Evolutionary conservation across 176 grass and related monocot species (phyloP).

Genomic region (Alopecurus myosuroides): DNA sequence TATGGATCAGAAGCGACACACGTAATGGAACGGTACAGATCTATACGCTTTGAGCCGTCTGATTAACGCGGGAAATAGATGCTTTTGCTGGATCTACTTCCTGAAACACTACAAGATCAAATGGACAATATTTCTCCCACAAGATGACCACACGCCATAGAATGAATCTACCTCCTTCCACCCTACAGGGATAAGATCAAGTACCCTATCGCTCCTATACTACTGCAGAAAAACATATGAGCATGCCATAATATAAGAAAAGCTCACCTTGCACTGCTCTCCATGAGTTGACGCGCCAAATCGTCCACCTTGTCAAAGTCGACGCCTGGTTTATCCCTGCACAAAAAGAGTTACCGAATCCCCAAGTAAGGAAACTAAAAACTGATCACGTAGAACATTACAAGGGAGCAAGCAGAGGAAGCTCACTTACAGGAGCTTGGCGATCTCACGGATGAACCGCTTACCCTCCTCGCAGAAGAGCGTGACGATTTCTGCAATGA

Average conservation of each 20-base stretch:
- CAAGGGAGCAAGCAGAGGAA: background rate
- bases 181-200: too few relatives aligned
- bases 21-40: background rate
- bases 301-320: conserved; percentile 47
- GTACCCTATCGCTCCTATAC: background rate
- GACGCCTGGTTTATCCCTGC: conserved; percentile 37
- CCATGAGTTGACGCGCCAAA: conserved; percentile 52
- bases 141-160: background rate
- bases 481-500: conserved; percentile 44
- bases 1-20: background rate
- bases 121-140: background rate
- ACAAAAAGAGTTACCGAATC: background rate
- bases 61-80: too few relatives aligned
- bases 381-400: background rate
- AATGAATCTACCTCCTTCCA: too few relatives aligned
- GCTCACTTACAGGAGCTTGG: conserved; percentile 33
- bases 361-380: background rate
- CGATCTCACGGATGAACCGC: conserved; percentile 40
- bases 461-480: conserved; percentile 62
- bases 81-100: background rate
- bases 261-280: conserved; percentile 51
- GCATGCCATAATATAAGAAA: background rate
- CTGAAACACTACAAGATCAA: too few relatives aligned
- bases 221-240: background rate
- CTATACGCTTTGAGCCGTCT: background rate